Conservation (phyloP, 108 stramenopile species). For the Pseudonitzschia multistriata region DNA sequence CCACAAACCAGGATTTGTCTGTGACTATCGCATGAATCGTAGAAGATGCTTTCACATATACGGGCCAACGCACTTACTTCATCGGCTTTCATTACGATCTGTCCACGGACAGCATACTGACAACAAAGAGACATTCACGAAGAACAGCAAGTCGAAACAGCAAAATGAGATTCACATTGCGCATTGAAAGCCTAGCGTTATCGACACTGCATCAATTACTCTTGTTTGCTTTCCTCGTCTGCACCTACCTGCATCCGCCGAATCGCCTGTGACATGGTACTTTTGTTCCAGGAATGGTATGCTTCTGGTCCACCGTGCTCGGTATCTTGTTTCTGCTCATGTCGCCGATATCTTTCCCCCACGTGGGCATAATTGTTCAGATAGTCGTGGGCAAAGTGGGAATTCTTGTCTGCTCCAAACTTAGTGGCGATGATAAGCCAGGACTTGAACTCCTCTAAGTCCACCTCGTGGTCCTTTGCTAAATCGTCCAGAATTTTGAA, state of each 20-base stretch:
- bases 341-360: slow-evolving; percentile 26
- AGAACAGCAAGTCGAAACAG: too few relatives aligned
- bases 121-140: background rate
- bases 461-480: slow-evolving; percentile 21
- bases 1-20: too few relatives aligned
- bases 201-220: too few relatives aligned
- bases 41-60: background rate
- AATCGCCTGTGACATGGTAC: slow-evolving; percentile 36
- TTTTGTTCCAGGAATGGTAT: slow-evolving; percentile 34
- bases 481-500: slow-evolving; percentile 29
- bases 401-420: slow-evolving; percentile 45
- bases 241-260: slow-evolving; percentile 22
- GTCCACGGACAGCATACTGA: slow-evolving; percentile 73
- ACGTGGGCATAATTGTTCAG: slow-evolving; percentile 33
- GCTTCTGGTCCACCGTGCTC: background rate
- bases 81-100: slow-evolving; percentile 67
- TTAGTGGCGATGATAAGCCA: slow-evolving; percentile 68
- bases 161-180: too few relatives aligned
- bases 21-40: too few relatives aligned
- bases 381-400: slow-evolving; percentile 29
- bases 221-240: too few relatives aligned
- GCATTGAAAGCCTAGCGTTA: too few relatives aligned
- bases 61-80: slow-evolving; percentile 34
- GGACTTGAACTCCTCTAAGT: slow-evolving; percentile 35
- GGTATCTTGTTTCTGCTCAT: background rate